Percentiles rank a stretch among this genome's conserved stretches.
phyloP scores from a whole-genome alignment of 495 filamentous ascomycete genomes.

The Hyphodiscus hymeniophilus region DNA sequence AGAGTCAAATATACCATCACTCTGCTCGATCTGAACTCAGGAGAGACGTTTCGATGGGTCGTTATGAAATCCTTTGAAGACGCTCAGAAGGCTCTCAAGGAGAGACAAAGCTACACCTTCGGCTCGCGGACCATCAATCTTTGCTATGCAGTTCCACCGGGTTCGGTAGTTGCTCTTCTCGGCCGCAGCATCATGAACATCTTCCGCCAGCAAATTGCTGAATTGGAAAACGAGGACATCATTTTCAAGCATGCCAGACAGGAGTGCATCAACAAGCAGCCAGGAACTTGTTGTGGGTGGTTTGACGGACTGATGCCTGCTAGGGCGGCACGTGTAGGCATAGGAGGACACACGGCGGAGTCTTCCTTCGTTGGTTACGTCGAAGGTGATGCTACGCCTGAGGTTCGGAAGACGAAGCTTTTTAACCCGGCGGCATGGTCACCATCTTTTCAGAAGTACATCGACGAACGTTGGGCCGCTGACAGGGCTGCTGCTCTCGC shows the following conservation, averaged over 20 bases:
- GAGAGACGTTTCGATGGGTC: conserved; percentile 16
- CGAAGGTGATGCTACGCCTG: too few species aligned
- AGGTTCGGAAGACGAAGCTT: too few species aligned
- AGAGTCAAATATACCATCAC: conserved; percentile 1
- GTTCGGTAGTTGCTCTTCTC: neutral
- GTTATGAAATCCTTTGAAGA: conserved; percentile 10
- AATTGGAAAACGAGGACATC: neutral
- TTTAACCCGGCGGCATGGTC: too few species aligned
- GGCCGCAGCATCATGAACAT: neutral
- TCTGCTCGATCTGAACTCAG: conserved; percentile 5
- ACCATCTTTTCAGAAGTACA: too few species aligned
- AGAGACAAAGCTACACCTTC: neutral
- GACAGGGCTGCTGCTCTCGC: too few species aligned
- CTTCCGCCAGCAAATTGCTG: neutral
- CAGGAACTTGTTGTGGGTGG: neutral
- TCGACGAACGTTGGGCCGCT: too few species aligned
- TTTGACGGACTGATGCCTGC: neutral
- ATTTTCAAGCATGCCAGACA: neutral
- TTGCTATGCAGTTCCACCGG: conserved; percentile 1
- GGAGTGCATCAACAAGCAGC: neutral
- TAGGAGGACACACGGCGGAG: too few species aligned
- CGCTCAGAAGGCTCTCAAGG: neutral
- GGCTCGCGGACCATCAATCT: neutral
- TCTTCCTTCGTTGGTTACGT: too few species aligned
- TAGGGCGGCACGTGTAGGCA: too few species aligned